phyloP scores from a whole-genome alignment of 805 yeast species.

The Saitoella complicata region DNA sequence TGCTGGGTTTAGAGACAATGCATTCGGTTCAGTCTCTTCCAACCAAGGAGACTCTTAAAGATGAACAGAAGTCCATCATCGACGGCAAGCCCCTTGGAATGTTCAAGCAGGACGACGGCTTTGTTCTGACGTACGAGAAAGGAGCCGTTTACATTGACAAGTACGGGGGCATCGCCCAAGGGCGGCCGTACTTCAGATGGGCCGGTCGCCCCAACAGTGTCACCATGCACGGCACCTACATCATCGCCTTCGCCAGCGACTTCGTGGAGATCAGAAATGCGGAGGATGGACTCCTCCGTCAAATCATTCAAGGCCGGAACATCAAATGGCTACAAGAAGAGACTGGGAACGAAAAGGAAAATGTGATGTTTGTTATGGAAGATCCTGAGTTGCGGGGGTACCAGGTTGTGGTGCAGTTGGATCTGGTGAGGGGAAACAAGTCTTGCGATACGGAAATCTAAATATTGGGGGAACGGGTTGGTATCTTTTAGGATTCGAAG shows the following conservation, averaged over 20 bases:
- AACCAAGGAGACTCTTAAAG: constrained; percentile 94
- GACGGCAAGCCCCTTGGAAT: constrained; percentile 76
- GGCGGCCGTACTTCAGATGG: constrained; percentile 91
- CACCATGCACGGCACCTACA: constrained; percentile 86
- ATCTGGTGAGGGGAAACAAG: too few species aligned
- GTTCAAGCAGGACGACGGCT: constrained; percentile 76
- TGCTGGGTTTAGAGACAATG: constrained; percentile 68
- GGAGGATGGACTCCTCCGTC: constrained; percentile 66
- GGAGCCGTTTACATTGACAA: constrained; percentile 87
- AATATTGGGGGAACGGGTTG: too few species aligned
- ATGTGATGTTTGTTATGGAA: too few species aligned
- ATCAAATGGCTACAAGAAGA: constrained; percentile 38
- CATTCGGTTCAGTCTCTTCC: constrained; percentile 85
- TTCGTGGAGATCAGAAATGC: constrained; percentile 87
- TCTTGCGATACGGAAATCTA: too few species aligned
- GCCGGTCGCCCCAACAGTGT: constrained; percentile 89
- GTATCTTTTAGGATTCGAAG: too few species aligned
- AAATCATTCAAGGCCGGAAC: constrained; percentile 90
- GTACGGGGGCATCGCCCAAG: constrained; percentile 91
- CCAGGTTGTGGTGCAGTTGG: too few species aligned
- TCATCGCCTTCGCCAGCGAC: constrained; percentile 74
- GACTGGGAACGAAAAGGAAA: neutral
- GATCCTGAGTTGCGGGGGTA: too few species aligned
- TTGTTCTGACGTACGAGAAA: constrained; percentile 74
- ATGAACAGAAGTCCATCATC: constrained; percentile 64